Evolutionary conservation across 2,329 filamentous ascomycete species (phyloP).

Genomic region (Penicillium digitatum): DNA sequence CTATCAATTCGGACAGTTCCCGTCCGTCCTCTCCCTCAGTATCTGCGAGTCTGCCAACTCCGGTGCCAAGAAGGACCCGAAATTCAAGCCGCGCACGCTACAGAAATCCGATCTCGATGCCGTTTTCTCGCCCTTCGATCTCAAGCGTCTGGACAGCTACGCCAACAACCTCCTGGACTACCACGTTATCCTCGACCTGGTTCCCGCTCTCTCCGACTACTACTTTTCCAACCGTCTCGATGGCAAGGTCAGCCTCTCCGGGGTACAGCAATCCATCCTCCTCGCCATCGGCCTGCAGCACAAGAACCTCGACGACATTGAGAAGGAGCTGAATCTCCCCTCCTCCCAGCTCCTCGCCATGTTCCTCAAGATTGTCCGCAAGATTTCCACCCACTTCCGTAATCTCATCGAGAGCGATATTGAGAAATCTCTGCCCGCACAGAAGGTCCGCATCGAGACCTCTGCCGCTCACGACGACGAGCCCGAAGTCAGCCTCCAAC

Average conservation of each 20-base stretch:
- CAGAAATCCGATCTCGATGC: constrained; percentile 72
- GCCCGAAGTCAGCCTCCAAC: constrained; percentile 62
- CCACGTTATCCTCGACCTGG: constrained; percentile 90
- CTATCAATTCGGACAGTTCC: constrained; percentile 85
- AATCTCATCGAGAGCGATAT: constrained; percentile 70
- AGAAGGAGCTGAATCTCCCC: constrained; percentile 70
- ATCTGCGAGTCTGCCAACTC: constrained; percentile 80
- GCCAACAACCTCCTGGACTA: constrained; percentile 97
- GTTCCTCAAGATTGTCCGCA: constrained; percentile 94
- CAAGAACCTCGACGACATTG: constrained; percentile 76
- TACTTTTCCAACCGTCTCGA: constrained; percentile 80
- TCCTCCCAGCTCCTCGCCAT: constrained; percentile 83
- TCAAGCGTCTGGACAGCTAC: constrained; percentile 92
- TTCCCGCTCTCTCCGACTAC: constrained; percentile 74
- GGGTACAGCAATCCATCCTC: constrained; percentile 81
- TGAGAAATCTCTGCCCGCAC: constrained; percentile 60
- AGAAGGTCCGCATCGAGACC: constrained; percentile 39
- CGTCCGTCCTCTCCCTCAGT: constrained; percentile 71
- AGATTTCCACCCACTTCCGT: constrained; percentile 75
- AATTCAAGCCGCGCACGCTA: constrained; percentile 54
- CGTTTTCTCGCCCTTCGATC: constrained; percentile 81
- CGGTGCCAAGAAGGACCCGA: constrained; percentile 64
- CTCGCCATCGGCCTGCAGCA: constrained; percentile 88
- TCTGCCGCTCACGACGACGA: constrained; percentile 62
- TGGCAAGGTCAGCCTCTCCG: constrained; percentile 64